These are phyloP conservation scores for Arabidopsis arenosa DNA, from an alignment of 345 rosid genomes.

Conservation along the genomic window DNA sequence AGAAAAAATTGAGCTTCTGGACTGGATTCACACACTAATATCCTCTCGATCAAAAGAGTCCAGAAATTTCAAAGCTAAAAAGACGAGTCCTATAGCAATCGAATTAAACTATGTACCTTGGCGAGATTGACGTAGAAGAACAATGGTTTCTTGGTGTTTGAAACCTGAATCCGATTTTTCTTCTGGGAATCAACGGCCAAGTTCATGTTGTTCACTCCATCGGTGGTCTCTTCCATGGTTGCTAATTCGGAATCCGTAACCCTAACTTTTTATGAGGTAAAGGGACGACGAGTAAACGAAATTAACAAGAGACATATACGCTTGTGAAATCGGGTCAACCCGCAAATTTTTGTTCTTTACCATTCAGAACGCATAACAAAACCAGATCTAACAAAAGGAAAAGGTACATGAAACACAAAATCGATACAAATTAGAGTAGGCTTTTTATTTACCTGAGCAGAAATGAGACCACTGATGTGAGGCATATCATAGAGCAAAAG, in stretches of 20 bases:
- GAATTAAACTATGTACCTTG: slow-evolving; percentile 49
- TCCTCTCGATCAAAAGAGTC: background rate
- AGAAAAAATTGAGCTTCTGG: background rate
- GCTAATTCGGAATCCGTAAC: slow-evolving; percentile 35
- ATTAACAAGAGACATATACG: background rate
- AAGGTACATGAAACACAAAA: background rate
- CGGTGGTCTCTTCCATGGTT: slow-evolving; percentile 77
- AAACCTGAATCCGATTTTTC: slow-evolving; percentile 91
- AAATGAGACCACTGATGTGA: slow-evolving; percentile 98
- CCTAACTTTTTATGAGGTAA: slow-evolving; percentile 21
- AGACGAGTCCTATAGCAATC: background rate
- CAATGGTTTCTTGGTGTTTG: slow-evolving; percentile 92
- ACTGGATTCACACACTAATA: background rate
- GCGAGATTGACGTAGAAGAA: slow-evolving; percentile 97
- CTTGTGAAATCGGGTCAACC: background rate
- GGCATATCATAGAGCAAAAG: slow-evolving; percentile 99
- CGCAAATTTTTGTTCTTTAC: background rate
- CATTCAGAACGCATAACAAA: slow-evolving; percentile 9
- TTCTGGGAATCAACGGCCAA: slow-evolving; percentile 57
- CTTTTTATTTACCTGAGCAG: slow-evolving; percentile 80
- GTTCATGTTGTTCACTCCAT: slow-evolving; percentile 67
- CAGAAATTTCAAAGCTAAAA: background rate
- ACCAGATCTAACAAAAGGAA: slow-evolving; percentile 31
- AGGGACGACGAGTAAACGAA: background rate
- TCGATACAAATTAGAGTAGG: background rate